phyloP scores from a whole-genome alignment of 2,329 filamentous ascomycete species.

The Trichothecium sympodiale region DNA sequence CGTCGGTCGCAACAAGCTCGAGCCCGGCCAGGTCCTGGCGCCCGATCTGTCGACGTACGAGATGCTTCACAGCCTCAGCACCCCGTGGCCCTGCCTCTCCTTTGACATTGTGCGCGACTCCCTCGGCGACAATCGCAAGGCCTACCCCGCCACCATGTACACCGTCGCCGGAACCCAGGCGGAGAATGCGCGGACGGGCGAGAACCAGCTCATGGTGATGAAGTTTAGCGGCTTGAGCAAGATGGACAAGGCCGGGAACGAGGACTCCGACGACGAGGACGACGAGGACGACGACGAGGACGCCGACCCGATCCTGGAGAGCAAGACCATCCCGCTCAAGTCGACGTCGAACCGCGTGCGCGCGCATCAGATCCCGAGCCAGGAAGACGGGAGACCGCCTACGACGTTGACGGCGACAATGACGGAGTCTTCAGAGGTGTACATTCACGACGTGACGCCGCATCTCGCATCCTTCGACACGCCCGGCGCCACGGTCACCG shows the following conservation, averaged over 20 bases:
- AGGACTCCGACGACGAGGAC: conserved; percentile 60
- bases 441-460: conserved; percentile 89
- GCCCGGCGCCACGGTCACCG: conserved; percentile 68
- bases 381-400: conserved; percentile 58
- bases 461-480: conserved; percentile 84
- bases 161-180: conserved; percentile 92
- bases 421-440: conserved; percentile 79
- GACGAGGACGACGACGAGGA: conserved; percentile 65
- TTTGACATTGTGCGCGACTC: conserved; percentile 84
- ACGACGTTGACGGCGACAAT: conserved; percentile 83
- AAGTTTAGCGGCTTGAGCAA: conserved; percentile 87
- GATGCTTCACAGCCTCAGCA: conserved; percentile 90
- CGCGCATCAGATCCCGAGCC: conserved; percentile 65
- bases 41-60: conserved; percentile 94
- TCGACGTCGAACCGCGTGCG: conserved; percentile 93
- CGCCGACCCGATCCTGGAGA: conserved; percentile 85
- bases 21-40: conserved; percentile 79
- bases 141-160: conserved; percentile 94
- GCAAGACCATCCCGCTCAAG: conserved; percentile 72
- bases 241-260: conserved; percentile 62
- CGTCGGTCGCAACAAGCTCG: conserved; percentile 83
- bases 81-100: conserved; percentile 93
- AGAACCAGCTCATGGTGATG: conserved; percentile 92
- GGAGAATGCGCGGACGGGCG: conserved; percentile 58
- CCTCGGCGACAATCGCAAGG: conserved; percentile 78